Base-by-base conservation (phyloP, 805 yeast species). In the Candida pseudoglaebosa region DNA sequence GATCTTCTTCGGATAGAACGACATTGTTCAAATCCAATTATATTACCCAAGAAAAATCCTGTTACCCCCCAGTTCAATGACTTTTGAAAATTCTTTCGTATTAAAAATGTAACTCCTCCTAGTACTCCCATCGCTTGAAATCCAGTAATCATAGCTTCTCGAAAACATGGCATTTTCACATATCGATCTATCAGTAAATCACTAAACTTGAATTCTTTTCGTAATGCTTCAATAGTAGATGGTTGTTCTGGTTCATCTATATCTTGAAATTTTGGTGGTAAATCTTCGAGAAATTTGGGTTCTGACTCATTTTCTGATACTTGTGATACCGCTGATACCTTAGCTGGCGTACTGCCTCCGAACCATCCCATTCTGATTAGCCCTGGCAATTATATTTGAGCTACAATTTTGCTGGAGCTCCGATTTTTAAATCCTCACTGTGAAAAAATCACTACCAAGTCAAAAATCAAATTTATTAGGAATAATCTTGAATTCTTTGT, bases 21-120 rank as follows among this genome's bases (percentile, higher is more conserved):
- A 59, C 98, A 90, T 61, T 88, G 95, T 56, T 90, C 96, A 96
- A 96, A 90, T 1, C 95, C 86, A 19, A 85, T 80, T 0, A 85
- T 71, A 32, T 86, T 79, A 1, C 96, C 96, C 15, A 88, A 56
- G 40, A 85, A 61, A 46, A 88, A 77, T 3, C 93, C 95, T 28
- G 84, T 84, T 36, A 85, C 70, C 7, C 82, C 82, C 96, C 96
- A 90, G 54, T 90, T 86, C 12, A 77, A 68, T 1, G 95, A 80
- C 44, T 73, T 73, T 7, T 65, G 56, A 0, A 82, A 71, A 36
- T 77, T 76, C 51, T 81, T 81, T 51, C 80, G 87, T 37, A 80
- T 77, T 24, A 82, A 54, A 40, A 83, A 80, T 26, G 84, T 80
- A 20, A 82, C 80, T 0, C 80, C 64, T 0, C 86, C 84, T 28